These are phyloP conservation scores for Elongisporangium prolatum DNA, from an alignment of 352 stramenopile genomes.

Conservation along the genomic window DNA sequence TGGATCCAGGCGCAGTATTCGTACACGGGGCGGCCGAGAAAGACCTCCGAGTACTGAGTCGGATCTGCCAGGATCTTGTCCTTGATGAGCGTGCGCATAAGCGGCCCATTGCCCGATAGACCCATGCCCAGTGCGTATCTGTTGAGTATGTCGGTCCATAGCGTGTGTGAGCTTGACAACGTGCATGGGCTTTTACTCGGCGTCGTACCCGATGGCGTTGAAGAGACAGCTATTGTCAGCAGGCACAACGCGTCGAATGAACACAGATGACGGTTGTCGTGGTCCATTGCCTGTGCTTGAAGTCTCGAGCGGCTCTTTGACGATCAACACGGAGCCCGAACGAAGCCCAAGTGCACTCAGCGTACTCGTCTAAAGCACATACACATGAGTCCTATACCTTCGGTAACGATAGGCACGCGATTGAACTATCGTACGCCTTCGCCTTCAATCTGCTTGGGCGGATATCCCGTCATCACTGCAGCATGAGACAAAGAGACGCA, in stretches of 20 bases:
- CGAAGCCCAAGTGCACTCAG: constrained; percentile 50
- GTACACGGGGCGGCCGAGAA: constrained; percentile 65
- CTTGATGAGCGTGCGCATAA: constrained; percentile 70
- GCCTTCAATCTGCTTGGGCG: constrained; percentile 59
- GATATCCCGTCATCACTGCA: constrained; percentile 74
- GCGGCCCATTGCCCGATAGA: constrained; percentile 45
- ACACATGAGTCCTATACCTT: not conserved
- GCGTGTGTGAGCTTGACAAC: not conserved
- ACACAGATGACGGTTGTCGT: constrained; percentile 32
- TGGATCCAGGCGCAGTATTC: constrained; percentile 86
- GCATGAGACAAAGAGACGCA: constrained; percentile 3
- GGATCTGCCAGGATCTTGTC: constrained; percentile 63
- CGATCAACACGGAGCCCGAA: constrained; percentile 62
- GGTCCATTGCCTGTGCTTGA: too few species aligned
- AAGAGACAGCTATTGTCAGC: constrained; percentile 88
- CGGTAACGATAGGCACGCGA: not conserved
- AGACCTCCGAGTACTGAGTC: constrained; percentile 66
- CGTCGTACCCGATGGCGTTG: constrained; percentile 67
- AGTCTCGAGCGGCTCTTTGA: constrained; percentile 47
- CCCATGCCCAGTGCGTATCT: constrained; percentile 67
- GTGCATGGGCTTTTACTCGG: not conserved
- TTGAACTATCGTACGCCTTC: constrained; percentile 34
- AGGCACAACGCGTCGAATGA: constrained; percentile 67
- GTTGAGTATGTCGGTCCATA: too few species aligned
- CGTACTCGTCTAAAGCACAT: constrained; percentile 26